Base-by-base conservation (phyloP, 139 green algal species). In the Picochlorum sp. region DNA sequence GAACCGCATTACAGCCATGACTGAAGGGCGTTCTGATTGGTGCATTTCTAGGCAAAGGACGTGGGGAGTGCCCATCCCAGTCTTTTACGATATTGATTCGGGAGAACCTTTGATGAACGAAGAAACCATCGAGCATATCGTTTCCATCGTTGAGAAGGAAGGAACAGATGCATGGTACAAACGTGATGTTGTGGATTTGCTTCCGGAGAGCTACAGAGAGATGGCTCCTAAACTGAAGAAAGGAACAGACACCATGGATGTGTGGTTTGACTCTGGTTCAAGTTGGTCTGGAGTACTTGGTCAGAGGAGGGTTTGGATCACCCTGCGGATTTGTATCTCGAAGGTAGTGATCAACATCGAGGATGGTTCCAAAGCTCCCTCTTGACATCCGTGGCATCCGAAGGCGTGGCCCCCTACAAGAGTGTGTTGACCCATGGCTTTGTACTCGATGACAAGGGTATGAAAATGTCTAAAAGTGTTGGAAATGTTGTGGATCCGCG, bases 211-310 rank as follows among this genome's bases (percentile, higher is more conserved):
- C 7, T 68, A 88, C 23, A 15, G 18, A 16, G 68, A 76, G 59
- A 45, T 85, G 66, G 89, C 89, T 16, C 38, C 62, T 20, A 32
- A 66, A 38, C 79, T 90, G 26, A 61, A 51, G 18, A 88, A 91
- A 69, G 92, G 91, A 26, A 84, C 89, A 75, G 94, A 99, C 76
- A 99, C 94, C 6, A 98, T 99, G 94, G 94, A 99, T 63, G 94
- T 99, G 37, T 98, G 94, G 94, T 98, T 99, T 78, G 94, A 99
- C 77, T 94, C 81, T 44, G 94, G 94, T 70, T 83, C 65, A 73
- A 90, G 78, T 77, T 98, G 92, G 92, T 87, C 89, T 45, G 91
- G 82, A 8, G 89, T 96, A 57, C 65, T 96, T 64, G 23, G 68
- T 24, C 34, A 62, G 30, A 45, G 67, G 13, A 63, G 18, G 58